These are phyloP conservation scores for Fraxinus floribunda DNA, from an alignment of 305 asterid genomes.

Conservation along the genomic window DNA sequence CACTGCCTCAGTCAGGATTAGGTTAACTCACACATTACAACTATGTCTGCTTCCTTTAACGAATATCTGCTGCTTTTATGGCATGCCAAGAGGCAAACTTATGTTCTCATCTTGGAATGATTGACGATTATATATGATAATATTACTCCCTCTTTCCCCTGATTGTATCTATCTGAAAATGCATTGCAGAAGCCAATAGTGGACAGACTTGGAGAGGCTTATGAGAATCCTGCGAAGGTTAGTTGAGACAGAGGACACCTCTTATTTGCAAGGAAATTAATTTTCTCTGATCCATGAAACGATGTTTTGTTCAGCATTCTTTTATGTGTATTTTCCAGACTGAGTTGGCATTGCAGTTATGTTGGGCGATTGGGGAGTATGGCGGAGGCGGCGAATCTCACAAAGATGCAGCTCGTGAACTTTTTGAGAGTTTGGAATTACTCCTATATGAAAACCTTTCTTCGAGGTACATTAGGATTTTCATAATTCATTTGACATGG, in stretches of 20 bases:
- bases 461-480: conserved; percentile 51
- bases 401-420: conserved; percentile 90
- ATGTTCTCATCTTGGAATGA: conserved; percentile 5
- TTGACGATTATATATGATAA: neutral
- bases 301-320: neutral
- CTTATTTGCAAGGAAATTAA: conserved; percentile 15
- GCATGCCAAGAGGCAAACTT: conserved; percentile 3
- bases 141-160: conserved; percentile 13
- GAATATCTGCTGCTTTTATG: conserved; percentile 2
- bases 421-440: conserved; percentile 88
- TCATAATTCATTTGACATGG: conserved; percentile 14
- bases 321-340: conserved; percentile 46
- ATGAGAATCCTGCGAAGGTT: conserved; percentile 76
- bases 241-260: conserved; percentile 14
- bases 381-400: conserved; percentile 91
- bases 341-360: conserved; percentile 84
- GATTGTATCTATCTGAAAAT: conserved; percentile 10
- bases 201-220: conserved; percentile 89
- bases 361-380: conserved; percentile 97
- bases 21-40: neutral
- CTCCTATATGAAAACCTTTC: conserved; percentile 88
- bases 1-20: neutral
- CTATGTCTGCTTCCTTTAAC: neutral
- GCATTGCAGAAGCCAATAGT: conserved; percentile 75
- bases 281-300: conserved; percentile 16